Evolutionary conservation across 2,329 filamentous ascomycete genomes (phyloP), one percentile per base, ranked within the genome.

Genomic region (Xylariomycetidae sp.): DNA sequence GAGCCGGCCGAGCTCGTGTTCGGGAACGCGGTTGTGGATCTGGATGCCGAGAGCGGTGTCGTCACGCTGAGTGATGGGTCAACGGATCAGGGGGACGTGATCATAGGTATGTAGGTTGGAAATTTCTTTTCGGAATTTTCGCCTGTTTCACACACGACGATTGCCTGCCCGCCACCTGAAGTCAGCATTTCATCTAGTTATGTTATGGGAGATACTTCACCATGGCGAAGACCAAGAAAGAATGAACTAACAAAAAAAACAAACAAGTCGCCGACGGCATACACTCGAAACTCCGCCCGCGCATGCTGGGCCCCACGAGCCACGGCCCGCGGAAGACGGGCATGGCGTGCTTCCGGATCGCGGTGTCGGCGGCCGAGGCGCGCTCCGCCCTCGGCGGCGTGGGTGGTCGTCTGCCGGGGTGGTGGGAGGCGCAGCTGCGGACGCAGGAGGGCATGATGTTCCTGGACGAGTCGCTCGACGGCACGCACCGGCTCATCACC

Each of bases 191-290:
- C n/a, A n/a, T n/a, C n/a, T n/a, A n/a, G n/a, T n/a, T n/a, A n/a
- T n/a, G n/a, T n/a, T n/a, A n/a, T n/a, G n/a, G n/a, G n/a, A n/a
- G n/a, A n/a, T n/a, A n/a, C n/a, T n/a, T n/a, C n/a, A n/a, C n/a
- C n/a, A n/a, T n/a, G n/a, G n/a, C n/a, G n/a, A n/a, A n/a, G n/a
- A n/a, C n/a, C n/a, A 13, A 17, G 13, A 14, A 14, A 23, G 15
- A 12, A 13, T 31, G 7, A 17, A 11, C 19, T 15, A 14, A 13
- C 27, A 29, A 26, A 33, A 22, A 16, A 5, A 3, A 28, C 22
- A 13, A 4, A 16, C 8, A 27, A 50, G 46, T 42, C 14, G 43
- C 47, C 10, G 48, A 51, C 26, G 48, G 48, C 16, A 46, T 51
- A 12, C 47, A 51, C 41, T 51, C 47, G 16, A 43, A 36, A n/a